phyloP scores from a whole-genome alignment of 2,329 filamentous ascomycete genomes.

The Trichoderma harzianum region DNA sequence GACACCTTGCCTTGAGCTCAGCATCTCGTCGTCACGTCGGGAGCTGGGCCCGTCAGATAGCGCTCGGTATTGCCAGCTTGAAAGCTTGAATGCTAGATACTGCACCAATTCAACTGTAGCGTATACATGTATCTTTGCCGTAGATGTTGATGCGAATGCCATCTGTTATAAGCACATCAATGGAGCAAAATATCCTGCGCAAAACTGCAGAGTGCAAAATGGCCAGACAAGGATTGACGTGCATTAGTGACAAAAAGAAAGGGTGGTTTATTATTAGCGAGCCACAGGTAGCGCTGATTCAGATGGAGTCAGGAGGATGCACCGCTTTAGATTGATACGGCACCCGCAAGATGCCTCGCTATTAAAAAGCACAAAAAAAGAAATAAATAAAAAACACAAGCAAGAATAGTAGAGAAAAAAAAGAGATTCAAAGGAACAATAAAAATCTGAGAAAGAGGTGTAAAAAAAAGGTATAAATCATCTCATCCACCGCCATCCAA shows the following conservation, averaged over 20 bases:
- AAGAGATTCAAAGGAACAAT: background rate
- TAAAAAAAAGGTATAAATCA: background rate
- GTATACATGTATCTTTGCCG: background rate
- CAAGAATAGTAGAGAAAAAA: background rate
- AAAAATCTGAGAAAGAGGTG: background rate
- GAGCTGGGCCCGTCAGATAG: rapidly evolving
- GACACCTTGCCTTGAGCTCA: background rate
- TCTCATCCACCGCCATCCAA: background rate
- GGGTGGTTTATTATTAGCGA: conserved; percentile 11
- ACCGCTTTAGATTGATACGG: background rate
- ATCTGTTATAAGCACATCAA: background rate
- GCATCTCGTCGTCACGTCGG: background rate
- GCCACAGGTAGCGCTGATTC: conserved; percentile 16
- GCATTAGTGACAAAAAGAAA: background rate
- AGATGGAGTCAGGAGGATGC: conserved; percentile 10
- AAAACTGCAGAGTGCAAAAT: background rate
- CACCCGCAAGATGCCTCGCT: background rate
- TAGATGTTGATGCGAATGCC: background rate
- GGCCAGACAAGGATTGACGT: background rate
- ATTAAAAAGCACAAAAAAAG: background rate
- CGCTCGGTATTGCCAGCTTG: rapidly evolving
- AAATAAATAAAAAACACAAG: background rate
- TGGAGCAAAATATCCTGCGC: background rate
- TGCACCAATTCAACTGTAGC: background rate
- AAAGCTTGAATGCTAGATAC: background rate